A percentile compares a stretch with the other conserved stretches of the same genome.
These are phyloP conservation scores for Chrysosphaeria jannelii DNA, from an alignment of 2,329 filamentous ascomycete species.

Conservation along the genomic window DNA sequence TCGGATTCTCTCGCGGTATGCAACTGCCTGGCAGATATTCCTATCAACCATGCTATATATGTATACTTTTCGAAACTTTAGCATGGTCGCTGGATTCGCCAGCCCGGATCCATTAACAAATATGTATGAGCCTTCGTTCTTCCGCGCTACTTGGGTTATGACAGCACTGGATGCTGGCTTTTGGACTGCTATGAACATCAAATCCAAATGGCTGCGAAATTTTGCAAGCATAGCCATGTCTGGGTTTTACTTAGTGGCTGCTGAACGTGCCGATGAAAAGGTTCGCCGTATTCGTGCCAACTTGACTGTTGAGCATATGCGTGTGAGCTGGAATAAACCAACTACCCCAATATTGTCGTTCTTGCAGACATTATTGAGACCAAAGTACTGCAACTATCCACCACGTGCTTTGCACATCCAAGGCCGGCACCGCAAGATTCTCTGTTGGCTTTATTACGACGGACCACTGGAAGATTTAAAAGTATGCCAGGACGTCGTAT, in stretches of 20 bases:
- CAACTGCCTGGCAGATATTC: constrained; percentile 75
- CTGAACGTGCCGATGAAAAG: constrained; percentile 88
- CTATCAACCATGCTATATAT: constrained; percentile 71
- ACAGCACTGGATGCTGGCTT: constrained; percentile 89
- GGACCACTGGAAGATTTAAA: constrained; percentile 33
- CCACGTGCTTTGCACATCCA: constrained; percentile 62
- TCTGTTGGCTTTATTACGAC: constrained; percentile 83
- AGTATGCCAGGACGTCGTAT: constrained; percentile 43
- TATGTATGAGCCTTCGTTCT: constrained; percentile 77
- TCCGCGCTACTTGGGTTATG: constrained; percentile 85
- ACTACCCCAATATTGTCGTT: constrained; percentile 61
- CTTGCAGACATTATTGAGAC: constrained; percentile 41
- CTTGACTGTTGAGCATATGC: constrained; percentile 68
- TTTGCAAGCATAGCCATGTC: constrained; percentile 60
- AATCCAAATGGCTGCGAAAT: constrained; percentile 48
- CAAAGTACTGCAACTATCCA: constrained; percentile 49
- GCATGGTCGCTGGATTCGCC: constrained; percentile 68
- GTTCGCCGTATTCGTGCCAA: constrained; percentile 68
- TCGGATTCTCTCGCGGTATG: constrained; percentile 30
- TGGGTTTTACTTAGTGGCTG: constrained; percentile 70
- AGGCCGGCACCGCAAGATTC: constrained; percentile 51
- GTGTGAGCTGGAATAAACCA: constrained; percentile 86
- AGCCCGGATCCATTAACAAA: constrained; percentile 83
- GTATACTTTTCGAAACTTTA: constrained; percentile 78
- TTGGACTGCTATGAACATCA: constrained; percentile 92